Conservation (phyloP, 2,329 filamentous ascomycete species). For the Chrysosporium keratinophilum region DNA sequence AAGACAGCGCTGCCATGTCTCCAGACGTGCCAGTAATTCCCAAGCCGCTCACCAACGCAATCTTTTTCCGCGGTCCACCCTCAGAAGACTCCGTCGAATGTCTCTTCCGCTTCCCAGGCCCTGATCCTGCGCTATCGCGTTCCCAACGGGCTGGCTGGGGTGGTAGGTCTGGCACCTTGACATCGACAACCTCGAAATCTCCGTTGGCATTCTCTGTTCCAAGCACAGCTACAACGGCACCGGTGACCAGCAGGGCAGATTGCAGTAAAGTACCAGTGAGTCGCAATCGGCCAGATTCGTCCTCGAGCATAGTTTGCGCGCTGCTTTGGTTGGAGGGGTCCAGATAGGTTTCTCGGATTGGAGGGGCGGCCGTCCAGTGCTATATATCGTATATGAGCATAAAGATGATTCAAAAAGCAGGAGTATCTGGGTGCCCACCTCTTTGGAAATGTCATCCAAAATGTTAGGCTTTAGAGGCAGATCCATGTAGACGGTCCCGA, state of each 20-base stretch:
- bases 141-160: constrained; percentile 74
- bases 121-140: constrained; percentile 38
- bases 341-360: constrained; percentile 65
- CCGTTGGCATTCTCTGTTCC: constrained; percentile 88
- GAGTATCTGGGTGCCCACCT: constrained; percentile 45
- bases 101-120: constrained; percentile 27
- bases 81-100: constrained; percentile 24
- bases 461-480: constrained; percentile 95
- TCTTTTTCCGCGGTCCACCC: constrained; percentile 51
- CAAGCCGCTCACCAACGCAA: constrained; percentile 83
- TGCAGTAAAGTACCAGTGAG: constrained; percentile 62
- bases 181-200: constrained; percentile 83
- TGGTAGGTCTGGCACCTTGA: constrained; percentile 77
- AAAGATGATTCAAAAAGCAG: neutral
- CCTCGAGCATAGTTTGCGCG: constrained; percentile 75
- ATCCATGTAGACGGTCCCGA: constrained; percentile 93
- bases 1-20: constrained; percentile 62
- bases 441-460: constrained; percentile 85
- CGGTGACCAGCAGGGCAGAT: constrained; percentile 69
- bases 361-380: constrained; percentile 82
- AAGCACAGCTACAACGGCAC: constrained; percentile 86
- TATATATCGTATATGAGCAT: constrained; percentile 28
- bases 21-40: constrained; percentile 67
- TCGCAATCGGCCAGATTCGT: constrained; percentile 81
- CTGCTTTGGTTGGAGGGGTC: constrained; percentile 35